phyloP scores from a whole-genome alignment of 1,284 basidiomycete genomes.

The Marasmius fiardii region DNA sequence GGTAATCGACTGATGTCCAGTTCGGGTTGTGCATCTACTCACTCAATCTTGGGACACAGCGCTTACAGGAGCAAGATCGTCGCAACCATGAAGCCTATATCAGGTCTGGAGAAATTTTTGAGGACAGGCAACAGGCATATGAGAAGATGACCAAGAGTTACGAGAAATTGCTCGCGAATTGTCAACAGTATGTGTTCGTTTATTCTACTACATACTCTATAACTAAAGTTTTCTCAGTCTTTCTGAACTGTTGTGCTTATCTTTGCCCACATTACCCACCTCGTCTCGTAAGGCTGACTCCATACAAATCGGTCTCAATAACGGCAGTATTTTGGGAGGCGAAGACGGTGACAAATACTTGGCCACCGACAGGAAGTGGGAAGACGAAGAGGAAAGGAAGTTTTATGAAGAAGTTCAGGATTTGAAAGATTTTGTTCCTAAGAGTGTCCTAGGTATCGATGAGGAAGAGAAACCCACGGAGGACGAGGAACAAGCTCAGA shows the following conservation, averaged over 20 bases:
- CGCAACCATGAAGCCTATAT: slow-evolving; percentile 99
- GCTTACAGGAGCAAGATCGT: slow-evolving; percentile 93
- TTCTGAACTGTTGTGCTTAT: slow-evolving; percentile 83
- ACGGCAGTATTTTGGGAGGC: slow-evolving; percentile 33
- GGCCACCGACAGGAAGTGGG: slow-evolving; percentile 85
- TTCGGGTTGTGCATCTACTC: slow-evolving; percentile 2
- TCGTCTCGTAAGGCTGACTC: slow-evolving; percentile 76
- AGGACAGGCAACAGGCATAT: slow-evolving; percentile 97
- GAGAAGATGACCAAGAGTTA: slow-evolving; percentile 97
- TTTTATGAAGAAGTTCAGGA: slow-evolving; percentile 96
- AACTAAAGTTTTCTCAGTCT: slow-evolving; percentile 45
- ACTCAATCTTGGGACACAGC: slow-evolving; percentile 47
- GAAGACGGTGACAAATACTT: slow-evolving; percentile 57
- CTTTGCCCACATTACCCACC: slow-evolving; percentile 80
- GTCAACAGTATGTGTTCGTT: slow-evolving; percentile 64
- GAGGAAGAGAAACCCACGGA: slow-evolving; percentile 47
- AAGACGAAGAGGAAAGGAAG: slow-evolving; percentile 93
- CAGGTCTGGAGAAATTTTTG: slow-evolving; percentile 97
- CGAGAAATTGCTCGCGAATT: slow-evolving; percentile 84
- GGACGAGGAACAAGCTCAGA: slow-evolving; percentile 38
- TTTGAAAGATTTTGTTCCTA: slow-evolving; percentile 88
- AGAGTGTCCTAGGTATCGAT: slow-evolving; percentile 82
- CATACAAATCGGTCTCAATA: slow-evolving; percentile 67
- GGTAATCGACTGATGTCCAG: slow-evolving; percentile 40
- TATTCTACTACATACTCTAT: neutral